These are phyloP conservation scores for Cyberlindnera petersonii DNA, from an alignment of 805 yeast species.

Conservation along the genomic window DNA sequence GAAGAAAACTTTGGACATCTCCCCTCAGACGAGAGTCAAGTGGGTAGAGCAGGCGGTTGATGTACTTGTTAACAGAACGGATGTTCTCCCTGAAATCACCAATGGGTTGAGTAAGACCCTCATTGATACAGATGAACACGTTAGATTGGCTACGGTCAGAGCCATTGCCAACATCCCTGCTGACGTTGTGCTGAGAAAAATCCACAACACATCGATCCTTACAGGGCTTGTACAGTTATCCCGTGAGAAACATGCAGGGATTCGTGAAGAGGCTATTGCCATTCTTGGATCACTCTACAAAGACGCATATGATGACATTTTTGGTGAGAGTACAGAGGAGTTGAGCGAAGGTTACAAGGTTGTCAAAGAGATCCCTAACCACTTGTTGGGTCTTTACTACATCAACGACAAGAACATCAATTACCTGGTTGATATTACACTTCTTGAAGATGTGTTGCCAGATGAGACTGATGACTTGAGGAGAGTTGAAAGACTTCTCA, in stretches of 20 bases:
- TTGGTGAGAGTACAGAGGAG: constrained; percentile 16
- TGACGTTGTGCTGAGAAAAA: constrained; percentile 41
- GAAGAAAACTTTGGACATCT: constrained; percentile 67
- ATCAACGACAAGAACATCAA: constrained; percentile 69
- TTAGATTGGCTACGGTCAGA: constrained; percentile 57
- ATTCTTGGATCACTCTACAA: constrained; percentile 55
- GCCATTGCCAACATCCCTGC: constrained; percentile 47
- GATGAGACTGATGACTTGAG: constrained; percentile 39
- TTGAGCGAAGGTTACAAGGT: constrained; percentile 29
- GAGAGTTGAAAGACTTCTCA: constrained; percentile 53
- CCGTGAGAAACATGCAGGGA: constrained; percentile 65
- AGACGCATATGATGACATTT: constrained; percentile 34
- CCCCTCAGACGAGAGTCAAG: constrained; percentile 55
- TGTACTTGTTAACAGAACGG: constrained; percentile 43
- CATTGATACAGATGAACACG: constrained; percentile 71
- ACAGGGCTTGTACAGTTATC: constrained; percentile 55
- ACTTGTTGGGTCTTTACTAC: constrained; percentile 60
- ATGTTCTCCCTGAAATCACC: constrained; percentile 46
- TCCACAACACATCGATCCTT: constrained; percentile 47
- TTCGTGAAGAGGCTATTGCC: constrained; percentile 56
- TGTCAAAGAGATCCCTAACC: constrained; percentile 53
- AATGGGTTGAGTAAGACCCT: constrained; percentile 64
- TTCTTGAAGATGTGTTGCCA: constrained; percentile 62
- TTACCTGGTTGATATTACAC: constrained; percentile 54
- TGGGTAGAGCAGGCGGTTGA: constrained; percentile 64